Evolutionary conservation across 305 asterid genomes (phyloP).

Genomic region (Petunia hybrid): DNA sequence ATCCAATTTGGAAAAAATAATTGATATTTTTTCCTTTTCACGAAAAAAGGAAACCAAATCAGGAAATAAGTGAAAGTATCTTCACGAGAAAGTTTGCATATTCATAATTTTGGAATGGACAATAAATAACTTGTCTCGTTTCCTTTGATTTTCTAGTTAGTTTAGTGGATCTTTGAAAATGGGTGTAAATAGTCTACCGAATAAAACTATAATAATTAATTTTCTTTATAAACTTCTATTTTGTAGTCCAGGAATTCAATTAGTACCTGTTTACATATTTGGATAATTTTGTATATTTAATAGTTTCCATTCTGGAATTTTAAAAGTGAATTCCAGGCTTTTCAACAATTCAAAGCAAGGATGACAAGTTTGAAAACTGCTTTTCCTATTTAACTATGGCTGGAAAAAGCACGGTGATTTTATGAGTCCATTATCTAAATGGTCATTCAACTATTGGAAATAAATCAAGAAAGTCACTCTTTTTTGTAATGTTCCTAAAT

Average conservation of each 20-base stretch:
- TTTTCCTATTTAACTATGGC: background rate
- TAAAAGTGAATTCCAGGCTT: background rate
- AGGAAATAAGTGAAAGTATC: background rate
- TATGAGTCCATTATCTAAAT: no score
- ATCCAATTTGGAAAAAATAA: background rate
- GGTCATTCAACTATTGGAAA: no score
- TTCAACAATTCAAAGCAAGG: background rate
- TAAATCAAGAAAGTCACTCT: no score
- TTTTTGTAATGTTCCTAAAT: no score
- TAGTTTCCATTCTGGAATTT: background rate
- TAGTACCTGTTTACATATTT: background rate
- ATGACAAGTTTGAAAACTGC: background rate
- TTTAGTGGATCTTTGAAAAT: conserved; percentile 8
- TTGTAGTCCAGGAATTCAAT: conserved; percentile 16
- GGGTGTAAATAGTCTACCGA: conserved; percentile 6
- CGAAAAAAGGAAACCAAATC: conserved; percentile 9
- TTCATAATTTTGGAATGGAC: background rate
- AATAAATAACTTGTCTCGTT: background rate
- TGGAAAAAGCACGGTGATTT: background rate
- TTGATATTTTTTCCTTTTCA: background rate
- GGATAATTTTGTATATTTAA: background rate
- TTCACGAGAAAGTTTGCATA: background rate
- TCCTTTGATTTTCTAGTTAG: background rate
- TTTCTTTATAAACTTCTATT: background rate
- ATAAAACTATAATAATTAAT: background rate